phyloP scores from a whole-genome alignment of 2,329 filamentous ascomycete species.

The Akanthomyces lecanii region DNA sequence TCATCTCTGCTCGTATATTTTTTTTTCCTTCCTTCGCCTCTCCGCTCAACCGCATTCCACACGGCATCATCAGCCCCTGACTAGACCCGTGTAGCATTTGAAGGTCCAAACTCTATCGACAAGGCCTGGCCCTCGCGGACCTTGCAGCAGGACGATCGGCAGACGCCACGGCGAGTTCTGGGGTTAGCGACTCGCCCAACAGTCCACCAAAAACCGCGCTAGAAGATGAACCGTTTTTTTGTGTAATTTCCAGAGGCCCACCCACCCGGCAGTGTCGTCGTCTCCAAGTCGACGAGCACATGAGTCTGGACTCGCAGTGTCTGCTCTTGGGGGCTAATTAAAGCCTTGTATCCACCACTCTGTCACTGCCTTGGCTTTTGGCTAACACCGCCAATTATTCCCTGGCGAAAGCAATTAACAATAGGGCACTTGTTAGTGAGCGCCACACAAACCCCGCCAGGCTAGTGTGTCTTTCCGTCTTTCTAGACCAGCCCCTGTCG shows the following conservation, averaged over 20 bases:
- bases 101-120: constrained; percentile 7
- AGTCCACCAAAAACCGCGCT: not conserved
- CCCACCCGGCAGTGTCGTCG: not conserved
- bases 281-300: not conserved
- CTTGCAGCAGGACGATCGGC: constrained; percentile 11
- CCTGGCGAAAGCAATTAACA: not conserved
- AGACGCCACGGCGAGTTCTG: constrained; percentile 10
- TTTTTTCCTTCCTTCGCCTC: too few relatives aligned
- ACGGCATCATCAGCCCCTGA: not conserved
- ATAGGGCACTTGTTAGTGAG: not conserved
- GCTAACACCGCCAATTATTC: not conserved
- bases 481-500: constrained; percentile 1
- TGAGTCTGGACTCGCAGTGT: not conserved
- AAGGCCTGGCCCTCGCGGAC: not conserved
- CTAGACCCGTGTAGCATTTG: not conserved
- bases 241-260: constrained; percentile 11
- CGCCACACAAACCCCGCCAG: not conserved
- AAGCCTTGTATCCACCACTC: constrained; percentile 8
- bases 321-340: not conserved
- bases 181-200: not conserved
- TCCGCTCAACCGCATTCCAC: too few relatives aligned
- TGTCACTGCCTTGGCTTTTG: not conserved
- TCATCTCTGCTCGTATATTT: not conserved
- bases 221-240: constrained; percentile 14
- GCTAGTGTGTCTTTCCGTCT: not conserved